These are phyloP conservation scores for Craterostigma plantagineum DNA, from an alignment of 257 asterid genomes.

Conservation along the genomic window DNA sequence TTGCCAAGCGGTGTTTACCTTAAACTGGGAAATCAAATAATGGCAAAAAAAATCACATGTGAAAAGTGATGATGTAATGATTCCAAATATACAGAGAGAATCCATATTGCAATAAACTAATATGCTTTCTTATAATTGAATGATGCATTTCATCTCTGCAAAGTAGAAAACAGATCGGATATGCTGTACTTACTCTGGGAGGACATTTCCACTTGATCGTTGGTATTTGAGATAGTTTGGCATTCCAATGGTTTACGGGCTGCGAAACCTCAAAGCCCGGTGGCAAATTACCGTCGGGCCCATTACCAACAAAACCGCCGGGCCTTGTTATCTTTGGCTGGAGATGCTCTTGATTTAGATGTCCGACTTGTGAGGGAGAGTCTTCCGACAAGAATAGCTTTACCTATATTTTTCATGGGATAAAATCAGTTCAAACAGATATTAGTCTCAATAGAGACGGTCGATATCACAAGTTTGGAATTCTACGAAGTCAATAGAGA, in stretches of 20 bases:
- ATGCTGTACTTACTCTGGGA: slow-evolving; percentile 35
- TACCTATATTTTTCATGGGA: slow-evolving; percentile 18
- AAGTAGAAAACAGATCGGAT: slow-evolving; percentile 26
- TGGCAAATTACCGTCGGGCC: slow-evolving; percentile 37
- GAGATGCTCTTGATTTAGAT: slow-evolving; percentile 34
- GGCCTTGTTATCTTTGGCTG: slow-evolving; percentile 37
- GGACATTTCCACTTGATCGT: slow-evolving; percentile 60
- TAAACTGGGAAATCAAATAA: slow-evolving; percentile 23
- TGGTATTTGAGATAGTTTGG: slow-evolving; percentile 50
- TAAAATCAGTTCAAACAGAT: background rate
- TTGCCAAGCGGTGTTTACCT: slow-evolving; percentile 33
- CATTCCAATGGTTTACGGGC: slow-evolving; percentile 38
- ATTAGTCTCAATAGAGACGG: slow-evolving; percentile 5
- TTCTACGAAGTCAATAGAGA: too few species aligned
- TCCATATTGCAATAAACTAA: background rate
- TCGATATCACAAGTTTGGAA: slow-evolving; percentile 1
- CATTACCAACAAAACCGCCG: slow-evolving; percentile 13
- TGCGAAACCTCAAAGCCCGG: slow-evolving; percentile 73
- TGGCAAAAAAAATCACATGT: background rate
- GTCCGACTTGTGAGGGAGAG: slow-evolving; percentile 41
- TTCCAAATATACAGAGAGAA: too few species aligned
- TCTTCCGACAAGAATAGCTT: slow-evolving; percentile 44
- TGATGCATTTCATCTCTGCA: too few species aligned
- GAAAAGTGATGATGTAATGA: too few species aligned
- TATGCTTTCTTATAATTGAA: too few species aligned